Evolutionary conservation across 257 asterid genomes (phyloP), one percentile per base, ranked within the genome.

Genomic region (Echium plantagineum): DNA sequence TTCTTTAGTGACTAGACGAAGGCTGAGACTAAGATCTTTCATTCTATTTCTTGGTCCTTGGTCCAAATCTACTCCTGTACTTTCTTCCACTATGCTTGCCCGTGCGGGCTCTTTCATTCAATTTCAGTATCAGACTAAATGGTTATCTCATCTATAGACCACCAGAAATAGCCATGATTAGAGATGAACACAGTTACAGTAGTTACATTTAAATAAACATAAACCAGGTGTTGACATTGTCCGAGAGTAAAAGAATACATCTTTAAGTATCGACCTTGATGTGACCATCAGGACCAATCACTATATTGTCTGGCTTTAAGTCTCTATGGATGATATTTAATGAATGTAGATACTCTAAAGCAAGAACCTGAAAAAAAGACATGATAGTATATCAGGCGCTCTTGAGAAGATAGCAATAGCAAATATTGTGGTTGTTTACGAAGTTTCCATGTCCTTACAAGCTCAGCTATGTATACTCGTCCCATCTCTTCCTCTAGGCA

Each of bases 221-320:
- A 38, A 38, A 38, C 9, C 38, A 31, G 38, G 0, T 31, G 9
- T 31, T 7, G 9, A 5, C 38, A 31, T 31, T 31, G 6, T 31
- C 38, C 6, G 38, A 1, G 38, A 31, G 38, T 31, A 31, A 31
- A 31, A 55, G 19, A 28, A 19, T 24, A 59, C 73, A 63, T 58
- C 28, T 58, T 63, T 47, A 60, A 69, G 35, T 67, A 71, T 68
- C 71, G 83, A 93, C 99, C 99, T 93, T 93, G 83, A 93, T 86
- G 76, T 89, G 99, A 69, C 99, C 99, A 72, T 90, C 93, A 59
- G 96, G 91, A 75, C 95, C 95, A 55, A 93, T 89, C 81, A 93
- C 74, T 68, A 93, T 75, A 77, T 93, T 93, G 80, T 93, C 99
- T 69, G 99, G 99, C 83, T 93, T 93, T 80, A 93, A 77, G 71